These are phyloP conservation scores for Penicillium chermesinum DNA, from an alignment of 495 filamentous ascomycete genomes.

Conservation along the genomic window DNA sequence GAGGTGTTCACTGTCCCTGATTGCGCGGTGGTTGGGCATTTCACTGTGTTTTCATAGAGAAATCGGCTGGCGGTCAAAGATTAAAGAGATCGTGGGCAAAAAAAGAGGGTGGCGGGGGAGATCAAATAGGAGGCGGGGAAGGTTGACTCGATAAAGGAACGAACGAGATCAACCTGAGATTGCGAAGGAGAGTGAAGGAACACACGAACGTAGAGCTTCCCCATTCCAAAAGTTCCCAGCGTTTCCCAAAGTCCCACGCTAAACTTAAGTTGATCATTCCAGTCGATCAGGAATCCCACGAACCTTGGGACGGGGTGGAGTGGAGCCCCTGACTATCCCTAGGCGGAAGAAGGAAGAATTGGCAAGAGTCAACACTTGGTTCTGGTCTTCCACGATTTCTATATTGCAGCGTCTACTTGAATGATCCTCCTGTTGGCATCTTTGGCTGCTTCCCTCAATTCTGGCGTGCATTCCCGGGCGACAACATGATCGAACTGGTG, in stretches of 20 bases:
- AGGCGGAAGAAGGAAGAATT: conserved; percentile 1
- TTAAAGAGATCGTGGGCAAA: conserved; percentile 4
- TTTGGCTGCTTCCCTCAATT: no score
- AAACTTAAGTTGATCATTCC: conserved; percentile 1
- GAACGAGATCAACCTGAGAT: background rate
- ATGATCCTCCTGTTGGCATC: no score
- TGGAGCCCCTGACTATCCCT: background rate
- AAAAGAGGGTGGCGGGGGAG: background rate
- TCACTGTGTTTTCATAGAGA: conserved; percentile 4
- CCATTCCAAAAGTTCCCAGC: background rate
- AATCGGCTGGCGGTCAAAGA: conserved; percentile 9
- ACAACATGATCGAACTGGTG: no score
- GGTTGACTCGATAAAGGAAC: background rate
- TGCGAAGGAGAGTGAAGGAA: conserved; percentile 4
- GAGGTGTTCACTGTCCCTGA: conserved; percentile 24
- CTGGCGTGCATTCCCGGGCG: no score
- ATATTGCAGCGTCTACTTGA: no score
- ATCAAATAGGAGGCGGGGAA: background rate
- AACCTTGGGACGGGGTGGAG: background rate
- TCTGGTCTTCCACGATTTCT: conserved; percentile 20
- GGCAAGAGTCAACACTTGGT: no score
- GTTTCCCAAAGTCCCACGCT: background rate
- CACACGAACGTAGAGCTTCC: background rate
- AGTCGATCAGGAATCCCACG: background rate
- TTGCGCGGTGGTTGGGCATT: conserved; percentile 15